These are phyloP conservation scores for Copromyces sp. DNA, from an alignment of 495 filamentous ascomycete genomes.

Conservation along the genomic window DNA sequence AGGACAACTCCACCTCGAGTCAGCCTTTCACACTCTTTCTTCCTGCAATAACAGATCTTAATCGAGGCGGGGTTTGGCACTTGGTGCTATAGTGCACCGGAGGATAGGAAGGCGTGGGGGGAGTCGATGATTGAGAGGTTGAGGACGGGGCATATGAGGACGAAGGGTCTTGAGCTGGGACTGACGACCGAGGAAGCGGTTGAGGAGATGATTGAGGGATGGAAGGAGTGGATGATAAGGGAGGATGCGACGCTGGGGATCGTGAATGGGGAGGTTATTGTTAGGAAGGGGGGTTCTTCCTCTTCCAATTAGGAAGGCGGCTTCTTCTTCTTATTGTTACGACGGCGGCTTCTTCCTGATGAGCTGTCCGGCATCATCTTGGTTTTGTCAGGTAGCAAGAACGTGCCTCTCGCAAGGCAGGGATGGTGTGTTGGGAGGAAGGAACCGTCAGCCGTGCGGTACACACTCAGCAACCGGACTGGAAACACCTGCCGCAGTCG, in stretches of 20 bases:
- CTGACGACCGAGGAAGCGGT: conserved; percentile 24
- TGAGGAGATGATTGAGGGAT: conserved; percentile 32
- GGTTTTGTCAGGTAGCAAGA: too few species aligned
- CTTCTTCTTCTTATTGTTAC: too few species aligned
- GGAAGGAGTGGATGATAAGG: conserved; percentile 29
- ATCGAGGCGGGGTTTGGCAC: conserved; percentile 28
- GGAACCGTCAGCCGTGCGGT: neutral
- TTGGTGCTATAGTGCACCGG: conserved; percentile 26
- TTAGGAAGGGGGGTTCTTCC: too few species aligned
- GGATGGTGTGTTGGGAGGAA: neutral
- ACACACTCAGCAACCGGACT: too few species aligned
- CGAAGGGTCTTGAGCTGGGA: conserved; percentile 22
- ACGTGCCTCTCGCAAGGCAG: too few species aligned
- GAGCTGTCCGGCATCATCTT: too few species aligned
- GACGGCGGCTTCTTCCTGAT: too few species aligned
- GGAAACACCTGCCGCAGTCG: too few species aligned
- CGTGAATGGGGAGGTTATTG: conserved; percentile 33
- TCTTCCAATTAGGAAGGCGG: too few species aligned
- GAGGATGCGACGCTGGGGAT: conserved; percentile 28
- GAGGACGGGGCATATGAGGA: conserved; percentile 19
- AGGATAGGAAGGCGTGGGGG: conserved; percentile 28
- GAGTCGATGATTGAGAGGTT: conserved; percentile 23
- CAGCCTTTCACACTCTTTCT: too few species aligned
- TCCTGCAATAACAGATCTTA: too few species aligned
- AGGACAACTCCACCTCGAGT: too few species aligned